A percentile compares a stretch with the other conserved stretches of the same genome.
phyloP scores from a whole-genome alignment of 345 rosid species.

The Euphorbia tirucalli region DNA sequence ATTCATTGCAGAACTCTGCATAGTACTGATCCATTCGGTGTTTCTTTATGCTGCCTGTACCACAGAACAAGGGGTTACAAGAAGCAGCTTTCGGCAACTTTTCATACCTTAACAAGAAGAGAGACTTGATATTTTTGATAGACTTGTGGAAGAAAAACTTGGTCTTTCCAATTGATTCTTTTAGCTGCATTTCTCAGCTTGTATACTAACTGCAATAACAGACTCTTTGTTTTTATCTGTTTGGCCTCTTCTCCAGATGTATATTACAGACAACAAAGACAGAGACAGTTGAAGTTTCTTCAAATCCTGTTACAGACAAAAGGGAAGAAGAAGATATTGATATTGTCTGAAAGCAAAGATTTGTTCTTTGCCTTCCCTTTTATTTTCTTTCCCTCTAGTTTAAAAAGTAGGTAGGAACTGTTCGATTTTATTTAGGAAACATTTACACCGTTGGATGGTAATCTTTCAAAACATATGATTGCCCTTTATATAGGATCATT shows the following conservation, averaged over 20 bases:
- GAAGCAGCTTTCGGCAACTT: constrained; percentile 39
- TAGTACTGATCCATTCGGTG: constrained; percentile 30
- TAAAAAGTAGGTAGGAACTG: too few species aligned
- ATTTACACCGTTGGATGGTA: background rate
- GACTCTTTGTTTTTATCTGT: constrained; percentile 8
- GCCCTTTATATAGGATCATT: too few species aligned
- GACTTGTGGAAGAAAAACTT: constrained; percentile 50
- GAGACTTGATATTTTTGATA: constrained; percentile 47
- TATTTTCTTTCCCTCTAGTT: constrained; percentile 19
- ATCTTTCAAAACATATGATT: background rate
- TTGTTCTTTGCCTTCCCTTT: constrained; percentile 15
- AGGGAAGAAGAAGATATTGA: constrained; percentile 11
- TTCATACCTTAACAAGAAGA: constrained; percentile 45
- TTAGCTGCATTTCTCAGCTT: constrained; percentile 37
- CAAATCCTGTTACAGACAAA: constrained; percentile 15
- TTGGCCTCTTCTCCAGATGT: constrained; percentile 12
- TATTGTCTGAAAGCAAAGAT: constrained; percentile 17
- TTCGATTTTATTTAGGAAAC: background rate
- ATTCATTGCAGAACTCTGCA: constrained; percentile 31
- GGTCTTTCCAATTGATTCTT: constrained; percentile 56
- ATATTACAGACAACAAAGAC: constrained; percentile 25
- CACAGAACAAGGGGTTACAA: constrained; percentile 35
- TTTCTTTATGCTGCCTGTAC: constrained; percentile 19
- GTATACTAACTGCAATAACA: constrained; percentile 11
- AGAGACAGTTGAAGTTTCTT: constrained; percentile 23